Base-by-base conservation (phyloP, 2,329 filamentous ascomycete species). In the Dendrostoma leiphaemia region DNA sequence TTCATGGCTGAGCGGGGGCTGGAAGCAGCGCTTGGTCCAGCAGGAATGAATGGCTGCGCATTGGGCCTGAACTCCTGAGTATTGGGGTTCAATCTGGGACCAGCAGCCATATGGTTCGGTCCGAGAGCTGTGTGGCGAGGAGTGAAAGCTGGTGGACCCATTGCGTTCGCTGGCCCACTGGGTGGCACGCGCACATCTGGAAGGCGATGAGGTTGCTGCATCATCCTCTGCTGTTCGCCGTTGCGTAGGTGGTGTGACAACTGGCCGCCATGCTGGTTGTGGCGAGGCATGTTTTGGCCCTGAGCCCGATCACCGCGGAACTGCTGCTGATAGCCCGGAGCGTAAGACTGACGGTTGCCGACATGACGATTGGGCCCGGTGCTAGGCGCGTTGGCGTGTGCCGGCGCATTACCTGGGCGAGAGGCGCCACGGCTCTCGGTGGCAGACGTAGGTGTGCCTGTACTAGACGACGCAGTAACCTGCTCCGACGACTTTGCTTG, bases 1-100 rank as follows among this genome's bases (percentile, higher is more conserved):
- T 80, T 87, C 61, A 79, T 79, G 60, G 74, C 75, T 2, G 86
- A 83, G 31, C 81, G 80, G 28, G 91, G 90, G 65, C 89, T 95
- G 3, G 89, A 90, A 32, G 83, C 79, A 44, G 82, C 78, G 65
- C 87, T 90, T n/a, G 78, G 75, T 23, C 79, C 76, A 46, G 74
- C 89, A 5, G 89, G 93, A 61, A 86, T 93, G 72, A 99, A 97
- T 1, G 87, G 79, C 41, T 83, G 81, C 0, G 92, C 91, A 58
- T 88, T 88, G 4, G 90, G 86, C 60, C 88, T 86, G 72, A 97
- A 97, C 64, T 96, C 91, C 65, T 82, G 78, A 61, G 78, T 86
- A 63, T 83, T 85, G 6, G 84, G 84, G 59, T 87, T 87, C 62
- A 87, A 66, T 68, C 84, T 84, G 43, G 74, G 75, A 8, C 54